A percentile compares a stretch with the other conserved stretches of the same genome.
Conservation (phyloP, 352 stramenopile genomes). For the Globisporangium sylvaticum region DNA sequence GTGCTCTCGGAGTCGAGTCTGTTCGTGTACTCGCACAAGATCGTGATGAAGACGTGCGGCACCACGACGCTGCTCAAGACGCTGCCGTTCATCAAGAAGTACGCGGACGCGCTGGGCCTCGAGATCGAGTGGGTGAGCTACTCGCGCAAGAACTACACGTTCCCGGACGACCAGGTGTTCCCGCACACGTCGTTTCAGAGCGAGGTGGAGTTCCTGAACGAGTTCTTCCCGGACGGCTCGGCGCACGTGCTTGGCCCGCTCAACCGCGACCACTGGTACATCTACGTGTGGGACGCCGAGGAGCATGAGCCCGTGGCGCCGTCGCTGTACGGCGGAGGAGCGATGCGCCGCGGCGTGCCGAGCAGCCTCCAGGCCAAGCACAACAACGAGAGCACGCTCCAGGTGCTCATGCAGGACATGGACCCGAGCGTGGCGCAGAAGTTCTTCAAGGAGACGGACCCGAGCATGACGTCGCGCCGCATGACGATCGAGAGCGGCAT, state of each 20-base stretch:
- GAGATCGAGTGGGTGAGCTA: slow-evolving; percentile 99
- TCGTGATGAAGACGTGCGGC: slow-evolving; percentile 99
- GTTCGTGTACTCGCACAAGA: slow-evolving; percentile 98
- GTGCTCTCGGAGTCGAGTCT: slow-evolving; percentile 96
- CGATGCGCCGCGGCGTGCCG: background rate
- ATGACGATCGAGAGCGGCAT: slow-evolving; percentile 96
- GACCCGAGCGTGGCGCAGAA: slow-evolving; percentile 72
- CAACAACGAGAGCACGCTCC: slow-evolving; percentile 68
- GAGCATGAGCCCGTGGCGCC: slow-evolving; percentile 35
- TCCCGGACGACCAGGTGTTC: slow-evolving; percentile 97
- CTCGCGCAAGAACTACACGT: slow-evolving; percentile 99
- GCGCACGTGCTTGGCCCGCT: slow-evolving; percentile 91
- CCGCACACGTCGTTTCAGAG: slow-evolving; percentile 96
- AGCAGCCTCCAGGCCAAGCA: background rate
- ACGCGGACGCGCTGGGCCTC: slow-evolving; percentile 84
- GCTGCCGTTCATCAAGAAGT: slow-evolving; percentile 84
- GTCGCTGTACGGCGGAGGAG: background rate
- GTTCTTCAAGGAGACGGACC: slow-evolving; percentile 82
- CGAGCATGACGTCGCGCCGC: slow-evolving; percentile 68
- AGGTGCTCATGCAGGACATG: slow-evolving; percentile 88
- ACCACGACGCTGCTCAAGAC: slow-evolving; percentile 97
- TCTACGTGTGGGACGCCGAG: slow-evolving; percentile 96
- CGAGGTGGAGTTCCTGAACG: slow-evolving; percentile 95
- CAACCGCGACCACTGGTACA: slow-evolving; percentile 99
- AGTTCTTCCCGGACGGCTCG: slow-evolving; percentile 81